Conservation (phyloP, 176 grass and related monocot species). For the Eremochloa ophiuroides region DNA sequence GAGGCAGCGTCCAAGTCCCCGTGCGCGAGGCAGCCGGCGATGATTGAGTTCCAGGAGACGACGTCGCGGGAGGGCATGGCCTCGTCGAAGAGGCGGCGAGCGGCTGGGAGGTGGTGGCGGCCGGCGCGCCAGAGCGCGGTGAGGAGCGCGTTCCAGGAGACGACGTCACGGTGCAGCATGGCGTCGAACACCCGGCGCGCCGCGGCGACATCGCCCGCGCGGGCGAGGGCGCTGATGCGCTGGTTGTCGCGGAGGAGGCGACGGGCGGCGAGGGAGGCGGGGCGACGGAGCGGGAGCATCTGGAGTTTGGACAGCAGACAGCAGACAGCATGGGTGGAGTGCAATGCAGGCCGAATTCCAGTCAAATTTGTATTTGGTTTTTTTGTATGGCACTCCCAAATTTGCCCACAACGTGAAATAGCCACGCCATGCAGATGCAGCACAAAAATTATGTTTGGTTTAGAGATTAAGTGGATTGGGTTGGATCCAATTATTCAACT, state of each 20-base stretch:
- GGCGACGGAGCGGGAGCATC: constrained; percentile 7
- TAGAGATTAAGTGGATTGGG: too few relatives aligned
- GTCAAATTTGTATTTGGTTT: neutral
- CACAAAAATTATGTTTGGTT: too few relatives aligned
- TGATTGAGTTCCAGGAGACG: constrained; percentile 88
- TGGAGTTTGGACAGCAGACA: neutral
- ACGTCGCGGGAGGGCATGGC: constrained; percentile 62
- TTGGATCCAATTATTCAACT: too few relatives aligned
- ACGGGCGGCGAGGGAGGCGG: neutral
- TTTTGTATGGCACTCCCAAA: too few relatives aligned
- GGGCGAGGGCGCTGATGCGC: constrained; percentile 49
- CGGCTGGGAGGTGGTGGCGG: constrained; percentile 48
- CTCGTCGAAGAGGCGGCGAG: constrained; percentile 54
- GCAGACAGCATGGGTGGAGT: neutral
- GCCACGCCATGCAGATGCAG: too few relatives aligned
- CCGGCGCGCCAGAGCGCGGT: constrained; percentile 71
- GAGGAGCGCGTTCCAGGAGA: constrained; percentile 82
- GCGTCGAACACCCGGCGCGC: constrained; percentile 77
- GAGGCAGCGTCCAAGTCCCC: constrained; percentile 50
- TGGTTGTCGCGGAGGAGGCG: constrained; percentile 39
- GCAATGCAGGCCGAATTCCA: neutral
- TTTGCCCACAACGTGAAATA: too few relatives aligned
- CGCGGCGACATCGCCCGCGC: constrained; percentile 50
- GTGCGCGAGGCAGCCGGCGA: constrained; percentile 68
- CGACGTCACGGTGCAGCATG: constrained; percentile 66